phyloP scores from a whole-genome alignment of 2,329 filamentous ascomycete genomes.

The Macrophomina phaseolina region DNA sequence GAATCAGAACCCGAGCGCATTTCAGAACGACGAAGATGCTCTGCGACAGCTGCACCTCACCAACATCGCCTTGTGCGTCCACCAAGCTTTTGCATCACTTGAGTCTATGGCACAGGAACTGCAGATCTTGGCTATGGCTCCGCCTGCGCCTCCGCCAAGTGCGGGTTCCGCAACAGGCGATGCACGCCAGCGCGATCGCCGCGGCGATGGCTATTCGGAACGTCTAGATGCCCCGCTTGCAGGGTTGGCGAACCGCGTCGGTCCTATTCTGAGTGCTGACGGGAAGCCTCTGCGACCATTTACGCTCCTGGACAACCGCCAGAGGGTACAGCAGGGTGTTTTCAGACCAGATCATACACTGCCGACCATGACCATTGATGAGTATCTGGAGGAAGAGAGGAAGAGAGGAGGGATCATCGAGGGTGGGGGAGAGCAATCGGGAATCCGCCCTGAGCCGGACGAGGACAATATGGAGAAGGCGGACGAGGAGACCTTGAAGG shows the following conservation, averaged over 20 bases:
- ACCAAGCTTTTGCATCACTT: slow-evolving; percentile 84
- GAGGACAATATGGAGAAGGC: slow-evolving; percentile 90
- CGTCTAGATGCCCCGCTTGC: slow-evolving; percentile 70
- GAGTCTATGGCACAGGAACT: slow-evolving; percentile 85
- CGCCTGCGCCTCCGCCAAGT: slow-evolving; percentile 55
- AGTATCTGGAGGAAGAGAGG: slow-evolving; percentile 92
- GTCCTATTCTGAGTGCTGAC: slow-evolving; percentile 75
- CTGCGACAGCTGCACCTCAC: slow-evolving; percentile 79
- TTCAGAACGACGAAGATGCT: slow-evolving; percentile 82
- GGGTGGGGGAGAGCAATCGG: slow-evolving; percentile 80
- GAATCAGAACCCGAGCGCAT: slow-evolving; percentile 62
- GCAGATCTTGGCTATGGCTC: slow-evolving; percentile 79
- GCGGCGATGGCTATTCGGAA: slow-evolving; percentile 67
- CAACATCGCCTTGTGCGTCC: slow-evolving; percentile 72
- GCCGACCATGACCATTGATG: slow-evolving; percentile 97
- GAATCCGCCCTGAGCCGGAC: slow-evolving; percentile 72
- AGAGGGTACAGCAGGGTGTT: slow-evolving; percentile 77
- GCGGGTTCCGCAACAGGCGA: slow-evolving; percentile 47
- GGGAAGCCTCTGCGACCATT: slow-evolving; percentile 92
- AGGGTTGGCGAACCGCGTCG: slow-evolving; percentile 53
- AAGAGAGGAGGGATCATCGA: slow-evolving; percentile 86
- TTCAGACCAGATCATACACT: slow-evolving; percentile 91
- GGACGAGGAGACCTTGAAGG: slow-evolving; percentile 91
- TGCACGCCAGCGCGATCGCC: slow-evolving; percentile 51
- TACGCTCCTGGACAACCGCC: slow-evolving; percentile 78